Conservation (phyloP, 78 protist species). For the Dictyostelium capitatum region DNA sequence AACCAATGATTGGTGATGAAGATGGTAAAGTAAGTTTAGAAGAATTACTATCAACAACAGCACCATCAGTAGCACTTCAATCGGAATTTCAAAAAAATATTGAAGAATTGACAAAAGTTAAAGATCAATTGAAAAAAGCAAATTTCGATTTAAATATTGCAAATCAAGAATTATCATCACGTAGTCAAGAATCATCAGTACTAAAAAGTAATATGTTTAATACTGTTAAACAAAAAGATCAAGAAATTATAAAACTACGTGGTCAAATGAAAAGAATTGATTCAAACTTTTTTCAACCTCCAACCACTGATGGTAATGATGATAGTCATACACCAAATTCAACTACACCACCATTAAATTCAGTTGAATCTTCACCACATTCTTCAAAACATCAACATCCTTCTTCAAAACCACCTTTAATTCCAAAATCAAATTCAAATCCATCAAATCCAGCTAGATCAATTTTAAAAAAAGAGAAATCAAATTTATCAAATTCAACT, state of each 20-base stretch:
- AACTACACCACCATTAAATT: background rate
- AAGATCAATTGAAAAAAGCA: conserved; percentile 58
- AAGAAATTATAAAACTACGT: conserved; percentile 30
- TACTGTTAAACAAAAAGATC: conserved; percentile 63
- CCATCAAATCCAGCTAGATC: background rate
- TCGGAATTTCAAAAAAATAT: conserved; percentile 18
- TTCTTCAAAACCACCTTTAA: conserved; percentile 6
- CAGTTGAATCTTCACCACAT: background rate
- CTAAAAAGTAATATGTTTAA: conserved; percentile 66
- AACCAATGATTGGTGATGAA: conserved; percentile 57
- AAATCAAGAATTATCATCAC: conserved; percentile 14
- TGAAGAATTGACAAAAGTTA: conserved; percentile 26
- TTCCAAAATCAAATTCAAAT: background rate
- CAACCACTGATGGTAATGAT: background rate
- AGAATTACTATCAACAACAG: conserved; percentile 42
- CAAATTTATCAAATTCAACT: conserved; percentile 4
- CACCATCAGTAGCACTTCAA: conserved; percentile 58
- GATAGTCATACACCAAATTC: no score
- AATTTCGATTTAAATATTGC: conserved; percentile 62
- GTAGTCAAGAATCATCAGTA: conserved; percentile 44
- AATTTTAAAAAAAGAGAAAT: conserved; percentile 13
- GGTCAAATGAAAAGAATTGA: conserved; percentile 21
- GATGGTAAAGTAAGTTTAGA: conserved; percentile 38
- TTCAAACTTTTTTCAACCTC: conserved; percentile 18
- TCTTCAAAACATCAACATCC: background rate